A percentile compares a stretch with the other conserved stretches of the same genome.
These are phyloP conservation scores for Penicillium aurantiogriseum DNA, from an alignment of 2,329 filamentous ascomycete genomes.

Conservation along the genomic window DNA sequence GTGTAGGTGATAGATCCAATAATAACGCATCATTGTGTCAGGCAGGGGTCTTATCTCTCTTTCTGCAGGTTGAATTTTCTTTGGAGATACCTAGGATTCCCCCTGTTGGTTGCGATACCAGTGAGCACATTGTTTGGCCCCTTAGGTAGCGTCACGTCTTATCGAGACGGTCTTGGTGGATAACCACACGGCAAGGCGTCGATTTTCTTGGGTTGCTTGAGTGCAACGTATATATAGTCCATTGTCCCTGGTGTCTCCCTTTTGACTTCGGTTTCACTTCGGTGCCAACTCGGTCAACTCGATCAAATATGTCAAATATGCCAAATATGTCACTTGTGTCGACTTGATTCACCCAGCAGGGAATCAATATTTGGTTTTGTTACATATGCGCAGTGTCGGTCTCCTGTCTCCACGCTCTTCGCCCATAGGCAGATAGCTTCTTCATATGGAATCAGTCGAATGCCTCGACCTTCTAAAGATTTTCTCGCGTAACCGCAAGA, in stretches of 20 bases:
- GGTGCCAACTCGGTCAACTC: not conserved
- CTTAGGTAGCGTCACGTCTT: constrained; percentile 26
- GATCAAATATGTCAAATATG: not conserved
- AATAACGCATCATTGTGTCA: not conserved
- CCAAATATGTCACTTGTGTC: not conserved
- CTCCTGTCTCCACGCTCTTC: constrained; percentile 17
- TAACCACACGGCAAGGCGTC: constrained; percentile 15
- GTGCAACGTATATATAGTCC: constrained; percentile 15
- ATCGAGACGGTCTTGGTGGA: constrained; percentile 26
- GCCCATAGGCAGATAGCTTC: not conserved
- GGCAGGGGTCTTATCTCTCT: constrained; percentile 7
- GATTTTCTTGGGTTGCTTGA: not conserved
- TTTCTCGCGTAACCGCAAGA: constrained; percentile 23
- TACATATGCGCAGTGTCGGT: constrained; percentile 15
- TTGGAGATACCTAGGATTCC: constrained; percentile 1
- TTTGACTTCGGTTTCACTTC: not conserved
- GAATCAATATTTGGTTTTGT: not conserved
- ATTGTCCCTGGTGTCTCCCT: not conserved
- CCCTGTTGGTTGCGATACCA: constrained; percentile 6
- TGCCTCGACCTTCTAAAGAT: constrained; percentile 2
- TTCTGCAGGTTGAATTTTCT: not conserved
- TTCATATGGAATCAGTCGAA: constrained; percentile 16
- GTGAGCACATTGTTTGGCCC: constrained; percentile 6
- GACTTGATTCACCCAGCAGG: not conserved
- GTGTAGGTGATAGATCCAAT: constrained; percentile 10